phyloP scores from a whole-genome alignment of 805 yeast genomes.

The Candida nemodendra region DNA sequence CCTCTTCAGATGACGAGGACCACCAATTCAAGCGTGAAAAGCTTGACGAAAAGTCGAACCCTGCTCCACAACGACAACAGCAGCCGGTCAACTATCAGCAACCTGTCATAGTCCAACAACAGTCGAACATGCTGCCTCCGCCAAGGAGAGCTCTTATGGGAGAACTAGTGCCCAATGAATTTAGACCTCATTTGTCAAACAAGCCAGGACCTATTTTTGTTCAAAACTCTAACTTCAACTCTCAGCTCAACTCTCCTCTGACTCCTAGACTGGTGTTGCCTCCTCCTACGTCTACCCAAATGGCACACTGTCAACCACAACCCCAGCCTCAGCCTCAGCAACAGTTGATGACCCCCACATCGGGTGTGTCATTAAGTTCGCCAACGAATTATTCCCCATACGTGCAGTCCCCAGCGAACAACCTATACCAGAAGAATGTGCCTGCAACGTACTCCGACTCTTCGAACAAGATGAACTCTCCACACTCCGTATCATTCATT shows the following conservation, averaged over 20 bases:
- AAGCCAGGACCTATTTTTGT: constrained; percentile 33
- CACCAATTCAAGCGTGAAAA: background rate
- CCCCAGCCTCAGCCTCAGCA: constrained; percentile 4
- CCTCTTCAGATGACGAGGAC: constrained; percentile 17
- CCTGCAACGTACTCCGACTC: constrained; percentile 6
- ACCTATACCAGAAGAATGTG: constrained; percentile 1
- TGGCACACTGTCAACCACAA: background rate
- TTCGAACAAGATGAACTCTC: constrained; percentile 17
- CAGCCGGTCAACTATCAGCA: constrained; percentile 6
- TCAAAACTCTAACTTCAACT: constrained; percentile 19
- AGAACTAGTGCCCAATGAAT: constrained; percentile 18
- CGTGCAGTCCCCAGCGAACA: constrained; percentile 4
- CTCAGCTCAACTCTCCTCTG: constrained; percentile 11
- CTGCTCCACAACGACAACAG: constrained; percentile 3
- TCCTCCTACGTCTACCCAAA: constrained; percentile 4
- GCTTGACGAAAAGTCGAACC: background rate
- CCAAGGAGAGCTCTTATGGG: constrained; percentile 25
- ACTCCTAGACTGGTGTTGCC: constrained; percentile 10
- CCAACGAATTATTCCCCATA: constrained; percentile 11
- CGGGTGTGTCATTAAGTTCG: constrained; percentile 12
- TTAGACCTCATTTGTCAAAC: constrained; percentile 29
- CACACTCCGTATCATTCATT: constrained; percentile 18
- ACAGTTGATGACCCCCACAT: constrained; percentile 2
- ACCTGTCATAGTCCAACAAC: constrained; percentile 22
- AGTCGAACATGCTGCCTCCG: constrained; percentile 30